These are phyloP conservation scores for Camptophora hylomeconis DNA, from an alignment of 2,329 filamentous ascomycete species.

Conservation along the genomic window DNA sequence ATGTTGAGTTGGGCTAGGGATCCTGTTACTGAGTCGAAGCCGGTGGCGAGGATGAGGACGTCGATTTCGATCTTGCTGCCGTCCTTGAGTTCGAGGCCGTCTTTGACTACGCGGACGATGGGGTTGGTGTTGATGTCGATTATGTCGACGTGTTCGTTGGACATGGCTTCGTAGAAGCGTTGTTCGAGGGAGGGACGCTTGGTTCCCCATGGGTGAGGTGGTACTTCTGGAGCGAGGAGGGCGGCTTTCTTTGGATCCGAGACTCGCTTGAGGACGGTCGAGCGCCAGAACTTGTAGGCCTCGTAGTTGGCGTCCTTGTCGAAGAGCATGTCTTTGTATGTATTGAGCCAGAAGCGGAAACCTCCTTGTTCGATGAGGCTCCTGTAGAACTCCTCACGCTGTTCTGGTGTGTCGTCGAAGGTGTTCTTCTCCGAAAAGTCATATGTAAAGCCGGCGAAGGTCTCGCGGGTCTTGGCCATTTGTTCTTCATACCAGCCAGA, in stretches of 20 bases:
- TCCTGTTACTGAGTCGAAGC: constrained; percentile 32
- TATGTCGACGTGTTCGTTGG: constrained; percentile 33
- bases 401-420: constrained; percentile 39
- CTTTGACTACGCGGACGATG: constrained; percentile 28
- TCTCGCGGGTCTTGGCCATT: constrained; percentile 40
- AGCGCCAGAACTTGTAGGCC: constrained; percentile 43
- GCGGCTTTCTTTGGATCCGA: constrained; percentile 36
- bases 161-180: constrained; percentile 37
- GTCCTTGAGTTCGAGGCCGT: constrained; percentile 28
- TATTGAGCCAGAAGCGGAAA: constrained; percentile 41
- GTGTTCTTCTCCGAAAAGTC: constrained; percentile 42
- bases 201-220: constrained; percentile 42
- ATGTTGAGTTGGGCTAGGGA: constrained; percentile 28
- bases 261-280: constrained; percentile 38
- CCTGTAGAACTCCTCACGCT: constrained; percentile 39
- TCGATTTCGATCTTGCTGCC: constrained; percentile 28
- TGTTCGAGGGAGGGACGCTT: constrained; percentile 39
- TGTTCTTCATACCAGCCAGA: constrained; percentile 33
- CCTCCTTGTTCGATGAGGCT: constrained; percentile 33
- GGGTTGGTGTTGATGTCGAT: constrained; percentile 32
- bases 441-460: constrained; percentile 48
- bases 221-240: constrained; percentile 39
- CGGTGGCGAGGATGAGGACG: constrained; percentile 30
- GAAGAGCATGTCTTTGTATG: constrained; percentile 41
- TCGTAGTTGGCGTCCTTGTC: constrained; percentile 38